Percentiles rank a stretch among this genome's conserved stretches.
Evolutionary conservation across 345 rosid species (phyloP).

Genomic region (Fremontodendron californicum): DNA sequence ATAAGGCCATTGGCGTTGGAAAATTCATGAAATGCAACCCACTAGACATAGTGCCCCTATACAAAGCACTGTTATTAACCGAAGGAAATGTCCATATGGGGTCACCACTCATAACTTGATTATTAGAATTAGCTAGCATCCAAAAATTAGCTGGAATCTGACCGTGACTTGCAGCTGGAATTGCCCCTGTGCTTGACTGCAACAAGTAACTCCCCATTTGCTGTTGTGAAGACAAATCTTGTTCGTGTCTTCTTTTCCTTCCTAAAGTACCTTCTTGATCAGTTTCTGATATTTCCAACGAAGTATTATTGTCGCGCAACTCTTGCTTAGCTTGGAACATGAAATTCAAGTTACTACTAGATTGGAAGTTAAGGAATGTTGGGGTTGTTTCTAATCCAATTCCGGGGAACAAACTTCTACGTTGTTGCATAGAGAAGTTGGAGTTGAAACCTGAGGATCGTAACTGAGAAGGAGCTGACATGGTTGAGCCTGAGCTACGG

Average conservation of each 20-base stretch:
- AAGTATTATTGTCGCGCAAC: conserved; percentile 26
- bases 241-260: conserved; percentile 61
- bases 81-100: conserved; percentile 89
- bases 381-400: conserved; percentile 36
- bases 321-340: conserved; percentile 67
- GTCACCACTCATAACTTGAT: conserved; percentile 68
- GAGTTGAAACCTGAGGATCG: conserved; percentile 56
- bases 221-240: conserved; percentile 46
- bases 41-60: conserved; percentile 68
- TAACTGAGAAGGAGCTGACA: conserved; percentile 85
- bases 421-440: conserved; percentile 49
- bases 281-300: conserved; percentile 45
- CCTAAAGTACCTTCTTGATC: conserved; percentile 43
- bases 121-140: conserved; percentile 75
- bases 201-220: conserved; percentile 60
- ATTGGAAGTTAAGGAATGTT: conserved; percentile 69
- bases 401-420: conserved; percentile 50
- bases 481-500: conserved; percentile 81
- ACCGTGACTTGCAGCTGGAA: conserved; percentile 44
- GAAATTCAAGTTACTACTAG: conserved; percentile 39
- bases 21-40: conserved; percentile 95
- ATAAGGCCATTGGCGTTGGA: conserved; percentile 72
- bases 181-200: conserved; percentile 61
- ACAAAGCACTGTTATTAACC: conserved; percentile 58
- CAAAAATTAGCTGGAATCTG: conserved; percentile 84